Evolutionary conservation across 208 protist genomes (phyloP), one percentile per base, ranked within the genome.

Genomic region (Leishmania arabica): DNA sequence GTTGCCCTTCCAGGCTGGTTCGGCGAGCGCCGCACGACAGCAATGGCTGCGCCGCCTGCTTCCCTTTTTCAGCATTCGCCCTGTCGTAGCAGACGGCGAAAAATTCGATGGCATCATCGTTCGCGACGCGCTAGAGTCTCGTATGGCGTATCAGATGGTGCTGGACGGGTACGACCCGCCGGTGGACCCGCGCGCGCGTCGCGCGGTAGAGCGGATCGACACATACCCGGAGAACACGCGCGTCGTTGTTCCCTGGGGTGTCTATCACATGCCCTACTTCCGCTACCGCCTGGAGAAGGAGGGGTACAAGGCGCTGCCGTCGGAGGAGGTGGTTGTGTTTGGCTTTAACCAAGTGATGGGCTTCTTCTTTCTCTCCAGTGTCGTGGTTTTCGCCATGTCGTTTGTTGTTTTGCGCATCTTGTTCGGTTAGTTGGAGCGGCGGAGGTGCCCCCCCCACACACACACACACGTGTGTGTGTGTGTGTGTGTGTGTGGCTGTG

Each of bases 211-310:
- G 80, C 89, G 94, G 72, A 95, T 97, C 72, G 91, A 90, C 49
- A 86, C 76, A 17, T 97, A 97, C 82, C 66, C 89, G n/a, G 86
- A 90, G n/a, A 86, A 80, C 65, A 94, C 87, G 3, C 81, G 85
- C 1, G 89, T 93, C 24, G 89, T 80, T 24, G 88, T 93, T 49
- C 92, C 94, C 19, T 97, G 94, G 92, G 91, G 92, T 27, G 91
- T 97, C 58, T 97, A 95, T 49, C 94, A 97, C 83, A 90, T 95
- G 70, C 91, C 90, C 21, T 97, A 97, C 85, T 95, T 97, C 78
- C 89, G 86, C 74, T 91, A 97, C 66, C 89, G 87, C 15, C 83
- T 97, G 37, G 81, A 85, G 64, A 87, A 91, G 73, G 82, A 95
- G 49, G 94, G 94, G 71, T 97, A 90, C 78, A 66, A 60, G 17